Base-by-base conservation (phyloP, 495 filamentous ascomycete genomes). In the Gamarada debralockiae region DNA sequence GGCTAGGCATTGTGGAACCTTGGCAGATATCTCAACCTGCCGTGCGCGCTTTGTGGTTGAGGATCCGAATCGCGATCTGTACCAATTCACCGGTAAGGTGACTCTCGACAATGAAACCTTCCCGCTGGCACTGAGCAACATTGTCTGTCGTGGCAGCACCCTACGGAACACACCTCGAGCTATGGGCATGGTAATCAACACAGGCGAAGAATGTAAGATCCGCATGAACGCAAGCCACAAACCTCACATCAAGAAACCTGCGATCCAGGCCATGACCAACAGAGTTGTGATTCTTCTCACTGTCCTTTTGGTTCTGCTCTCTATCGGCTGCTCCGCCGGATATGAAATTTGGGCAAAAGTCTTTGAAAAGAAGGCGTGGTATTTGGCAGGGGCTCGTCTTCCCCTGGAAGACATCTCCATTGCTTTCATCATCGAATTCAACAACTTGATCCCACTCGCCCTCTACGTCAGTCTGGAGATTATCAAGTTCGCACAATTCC, bases 171-270 rank as follows among this genome's bases (percentile, higher is more conserved):
- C 92, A 0, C 73, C 77, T 18, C 69, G 78, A 43, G 83, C 84
- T 13, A 67, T 89, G 34, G 91, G 90, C 0, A 74, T 97, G 62
- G 89, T 96, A 38, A 84, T 96, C 51, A 96, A 96, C 69, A 92
- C 86, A 13, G 92, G 92, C 34, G 92, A 97, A 68, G 92, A 97
- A 70, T 97, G 90, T 75, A 96, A 96, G 68, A 97, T 97, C 57
- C 86, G 92, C 29, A 96, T 96, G 92, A 97, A 97, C 59, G 89
- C 92, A 24, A 93, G 91, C 67, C 92, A 95, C 65, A 90, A 93
- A 54, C 89, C 86, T 23, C 82, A 84, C 27, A 89, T 92, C 59
- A 97, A 97, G 65, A 86, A 86, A 10, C 92, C 92, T 1, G 72
- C 86, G 23, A 80, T 97, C 51, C 92, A 96, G 58, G 70, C 71